Base-by-base conservation (phyloP, 441 rosid species). In the Euphorbia corollata region DNA sequence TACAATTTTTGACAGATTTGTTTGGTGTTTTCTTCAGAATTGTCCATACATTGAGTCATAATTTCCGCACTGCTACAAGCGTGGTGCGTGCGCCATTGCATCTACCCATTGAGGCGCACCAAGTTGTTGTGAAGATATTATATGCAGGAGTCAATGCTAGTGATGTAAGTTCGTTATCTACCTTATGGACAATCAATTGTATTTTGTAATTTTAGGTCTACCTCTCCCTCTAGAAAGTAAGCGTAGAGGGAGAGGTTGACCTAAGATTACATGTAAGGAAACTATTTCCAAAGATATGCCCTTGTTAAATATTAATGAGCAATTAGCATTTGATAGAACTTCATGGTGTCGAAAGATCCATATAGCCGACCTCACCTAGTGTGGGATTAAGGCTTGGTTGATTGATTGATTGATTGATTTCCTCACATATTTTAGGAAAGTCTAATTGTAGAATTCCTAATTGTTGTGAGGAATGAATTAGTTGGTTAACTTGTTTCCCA, bases 131-230 rank as follows among this genome's bases (percentile, higher is more conserved):
- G 73, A 94, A 94, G 79, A 81, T 94, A 72, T 63, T 94, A 32
- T 91, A 88, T 77, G 97, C 92, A 65, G 99, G 99, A 71, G 98
- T 94, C 66, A 94, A 94, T 78, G 98, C 99, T 20, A 94, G 99
- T 79, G 99, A 94, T 84, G 99, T 94, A 91, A 89, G 98, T 86
- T 77, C 41, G 19, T 51, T 20, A 16, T 19, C 74, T 71, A 63
- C 67, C 71, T 47, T 65, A 68, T 73, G 60, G 56, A 48, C 6
- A 54, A 47, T 38, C 47, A 15, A 36, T 64, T 70, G 58, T 71
- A 8, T 54, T 63, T 61, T 8, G 57, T 22, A 65, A 59, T 6
- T 56, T n/a, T n/a, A n/a, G n/a, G n/a, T n/a, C n/a, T n/a, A n/a
- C n/a, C n/a, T n/a, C n/a, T n/a, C n/a, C n/a, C n/a, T n/a, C n/a